Evolutionary conservation across 805 yeast species (phyloP).

Genomic region (Candida berthetii): DNA sequence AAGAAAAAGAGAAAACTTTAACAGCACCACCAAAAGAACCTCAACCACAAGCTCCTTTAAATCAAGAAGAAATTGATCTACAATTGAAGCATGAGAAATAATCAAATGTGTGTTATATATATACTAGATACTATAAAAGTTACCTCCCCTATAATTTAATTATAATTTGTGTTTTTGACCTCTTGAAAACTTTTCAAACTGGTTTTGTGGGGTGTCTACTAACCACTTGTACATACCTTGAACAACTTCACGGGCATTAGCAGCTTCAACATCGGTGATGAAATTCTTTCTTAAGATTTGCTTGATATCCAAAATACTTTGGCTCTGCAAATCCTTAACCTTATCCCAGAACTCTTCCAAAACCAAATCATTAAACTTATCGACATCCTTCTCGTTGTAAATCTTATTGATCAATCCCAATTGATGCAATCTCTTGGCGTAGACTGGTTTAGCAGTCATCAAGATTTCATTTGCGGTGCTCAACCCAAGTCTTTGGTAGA

Average conservation of each 20-base stretch:
- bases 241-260: constrained; percentile 61
- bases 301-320: constrained; percentile 39
- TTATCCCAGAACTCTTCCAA: constrained; percentile 29
- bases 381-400: constrained; percentile 35
- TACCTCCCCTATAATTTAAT: background rate
- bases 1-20: constrained; percentile 2
- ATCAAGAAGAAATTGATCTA: constrained; percentile 16
- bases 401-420: constrained; percentile 60
- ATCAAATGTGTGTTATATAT: too few species aligned
- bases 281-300: constrained; percentile 26
- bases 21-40: constrained; percentile 8
- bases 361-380: constrained; percentile 40
- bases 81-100: constrained; percentile 1
- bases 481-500: constrained; percentile 66
- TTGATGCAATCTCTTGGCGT: constrained; percentile 46
- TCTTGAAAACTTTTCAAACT: constrained; percentile 49
- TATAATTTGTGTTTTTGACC: constrained; percentile 59
- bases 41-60: constrained; percentile 18
- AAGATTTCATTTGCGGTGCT: constrained; percentile 70
- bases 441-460: constrained; percentile 59
- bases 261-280: constrained; percentile 31
- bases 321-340: constrained; percentile 29
- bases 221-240: constrained; percentile 68
- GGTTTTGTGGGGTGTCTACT: constrained; percentile 63
- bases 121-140: background rate